Evolutionary conservation across 2,329 filamentous ascomycete species (phyloP).

Genomic region (Gaeumannomyces tritici): DNA sequence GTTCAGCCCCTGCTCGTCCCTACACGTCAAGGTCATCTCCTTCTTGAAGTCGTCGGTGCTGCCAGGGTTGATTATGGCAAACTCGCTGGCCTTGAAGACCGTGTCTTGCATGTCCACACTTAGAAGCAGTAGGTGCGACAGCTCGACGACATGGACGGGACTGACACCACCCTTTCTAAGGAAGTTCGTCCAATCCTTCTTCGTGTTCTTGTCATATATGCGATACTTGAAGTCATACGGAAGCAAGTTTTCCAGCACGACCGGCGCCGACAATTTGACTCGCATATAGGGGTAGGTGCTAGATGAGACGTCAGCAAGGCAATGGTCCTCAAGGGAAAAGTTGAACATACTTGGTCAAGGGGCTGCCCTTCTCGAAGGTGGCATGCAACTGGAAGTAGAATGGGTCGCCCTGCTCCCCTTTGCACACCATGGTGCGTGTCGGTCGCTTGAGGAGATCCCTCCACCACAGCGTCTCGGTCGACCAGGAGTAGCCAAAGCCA

Average conservation of each 20-base stretch:
- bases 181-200: constrained; percentile 99
- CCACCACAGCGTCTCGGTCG: constrained; percentile 83
- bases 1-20: constrained; percentile 72
- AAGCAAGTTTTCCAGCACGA: constrained; percentile 88
- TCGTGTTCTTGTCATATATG: constrained; percentile 97
- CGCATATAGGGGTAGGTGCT: constrained; percentile 91
- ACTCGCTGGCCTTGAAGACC: constrained; percentile 88
- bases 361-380: constrained; percentile 73
- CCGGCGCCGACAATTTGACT: constrained; percentile 80
- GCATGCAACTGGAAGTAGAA: constrained; percentile 98
- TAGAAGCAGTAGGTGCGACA: constrained; percentile 84
- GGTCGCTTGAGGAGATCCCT: constrained; percentile 78
- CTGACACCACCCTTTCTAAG: constrained; percentile 92
- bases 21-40: constrained; percentile 70
- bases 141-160: constrained; percentile 91
- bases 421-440: constrained; percentile 80
- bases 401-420: constrained; percentile 75
- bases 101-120: constrained; percentile 97
- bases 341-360: constrained; percentile 56
- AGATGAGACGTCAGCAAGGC: not conserved
- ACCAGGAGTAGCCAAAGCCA: constrained; percentile 96
- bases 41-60: constrained; percentile 79
- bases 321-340: not conserved
- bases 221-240: constrained; percentile 99
- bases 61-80: constrained; percentile 91